Evolutionary conservation across 176 grass and related monocot genomes (phyloP), one percentile per base, ranked within the genome.

Genomic region (Zoysia pacifica): DNA sequence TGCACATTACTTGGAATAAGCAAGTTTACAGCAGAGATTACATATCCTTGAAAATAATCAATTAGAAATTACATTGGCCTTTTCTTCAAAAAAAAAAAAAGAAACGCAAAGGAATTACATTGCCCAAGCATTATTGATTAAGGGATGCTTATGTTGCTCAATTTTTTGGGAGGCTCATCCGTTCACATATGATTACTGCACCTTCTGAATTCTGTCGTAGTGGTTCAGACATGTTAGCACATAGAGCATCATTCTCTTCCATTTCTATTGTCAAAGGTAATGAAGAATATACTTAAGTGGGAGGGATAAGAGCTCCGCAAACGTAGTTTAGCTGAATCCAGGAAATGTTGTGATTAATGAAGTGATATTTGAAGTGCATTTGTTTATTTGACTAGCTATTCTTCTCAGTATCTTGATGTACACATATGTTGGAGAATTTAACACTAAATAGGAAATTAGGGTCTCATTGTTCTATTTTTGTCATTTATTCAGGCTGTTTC

Each of bases 401-500:
- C 5, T 75, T 69, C 3, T 79, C 74, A 72, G 7, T 51, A 41
- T 52, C 18, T 63, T 35, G 18, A 40, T 44, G 9, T 49, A 20
- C 63, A 68, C 10, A n/a, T 58, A 76, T 76, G 48, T 36, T 76
- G 60, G 7, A n/a, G 11, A 50, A 28, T 8, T 38, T 55, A 11
- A 5, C n/a, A 19, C 37, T 60, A 43, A 18, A 54, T 82, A 41
- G 20, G 11, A 11, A 42, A 3, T 1, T 40, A 77, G 65, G 14
- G 76, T 89, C 71, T 76, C 7, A 85, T 60, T 60, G 7, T 18
- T 77, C 46, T 15, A 11, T 67, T 77, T 51, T 81, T 8, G 0
- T 64, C n/a, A 3, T 46, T 53, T 81, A 38, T 79, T 46, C 85
- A 97, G 94, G 89, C 90, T 36, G 59, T 97, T 76, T 86, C 94